A percentile compares a stretch with the other conserved stretches of the same genome.
phyloP scores from a whole-genome alignment of 2,329 filamentous ascomycete species.

The Colletotrichum shisoi region DNA sequence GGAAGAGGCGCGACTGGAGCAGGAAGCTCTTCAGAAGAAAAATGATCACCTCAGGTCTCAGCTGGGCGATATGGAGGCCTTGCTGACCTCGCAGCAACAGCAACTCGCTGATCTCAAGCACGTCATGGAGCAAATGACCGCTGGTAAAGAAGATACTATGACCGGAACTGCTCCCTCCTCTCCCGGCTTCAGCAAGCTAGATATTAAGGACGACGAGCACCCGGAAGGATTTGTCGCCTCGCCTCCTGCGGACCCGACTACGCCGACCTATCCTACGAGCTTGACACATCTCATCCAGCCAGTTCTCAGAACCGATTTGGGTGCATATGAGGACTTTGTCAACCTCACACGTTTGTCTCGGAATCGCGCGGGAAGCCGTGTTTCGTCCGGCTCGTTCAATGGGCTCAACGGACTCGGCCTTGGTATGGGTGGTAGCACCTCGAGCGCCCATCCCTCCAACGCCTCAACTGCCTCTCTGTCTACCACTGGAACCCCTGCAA shows the following conservation, averaged over 20 bases:
- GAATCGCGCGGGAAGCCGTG: slow-evolving; percentile 67
- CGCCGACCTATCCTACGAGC: slow-evolving; percentile 69
- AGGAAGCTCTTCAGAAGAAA: slow-evolving; percentile 80
- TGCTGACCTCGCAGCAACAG: slow-evolving; percentile 90
- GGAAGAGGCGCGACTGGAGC: slow-evolving; percentile 85
- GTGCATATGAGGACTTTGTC: slow-evolving; percentile 84
- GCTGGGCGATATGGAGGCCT: slow-evolving; percentile 82
- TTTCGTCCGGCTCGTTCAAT: slow-evolving; percentile 71
- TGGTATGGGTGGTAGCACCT: slow-evolving; percentile 57
- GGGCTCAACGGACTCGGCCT: slow-evolving; percentile 57
- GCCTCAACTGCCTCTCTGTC: slow-evolving; percentile 68
- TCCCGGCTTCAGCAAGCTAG: slow-evolving; percentile 75
- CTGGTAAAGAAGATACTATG: slow-evolving; percentile 75
- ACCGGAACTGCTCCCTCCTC: slow-evolving; percentile 82
- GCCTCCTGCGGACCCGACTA: slow-evolving; percentile 54
- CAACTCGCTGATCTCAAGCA: slow-evolving; percentile 89
- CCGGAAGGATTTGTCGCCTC: slow-evolving; percentile 50
- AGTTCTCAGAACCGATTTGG: slow-evolving; percentile 81
- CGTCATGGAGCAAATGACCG: slow-evolving; percentile 87
- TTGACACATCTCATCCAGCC: slow-evolving; percentile 85
- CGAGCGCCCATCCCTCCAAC: slow-evolving; percentile 62
- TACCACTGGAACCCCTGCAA: slow-evolving; percentile 56
- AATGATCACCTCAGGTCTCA: slow-evolving; percentile 89
- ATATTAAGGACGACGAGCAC: slow-evolving; percentile 60
- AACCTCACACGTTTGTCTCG: slow-evolving; percentile 75